A percentile compares a stretch with the other conserved stretches of the same genome.
phyloP scores from a whole-genome alignment of 441 rosid species.

The Croton laevigatus region DNA sequence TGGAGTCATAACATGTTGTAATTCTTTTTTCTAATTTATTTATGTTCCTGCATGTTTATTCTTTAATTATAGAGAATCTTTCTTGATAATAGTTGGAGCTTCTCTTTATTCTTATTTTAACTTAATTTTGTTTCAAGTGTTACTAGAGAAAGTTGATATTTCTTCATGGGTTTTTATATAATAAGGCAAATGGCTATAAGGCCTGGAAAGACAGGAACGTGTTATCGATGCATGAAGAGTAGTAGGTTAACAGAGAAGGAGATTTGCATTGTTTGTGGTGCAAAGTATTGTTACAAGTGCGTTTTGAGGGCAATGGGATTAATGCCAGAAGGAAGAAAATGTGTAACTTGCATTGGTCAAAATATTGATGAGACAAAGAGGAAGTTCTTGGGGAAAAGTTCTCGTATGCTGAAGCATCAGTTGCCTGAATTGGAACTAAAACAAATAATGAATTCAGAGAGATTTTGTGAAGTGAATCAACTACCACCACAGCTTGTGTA shows the following conservation, averaged over 20 bases:
- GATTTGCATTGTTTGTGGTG: slow-evolving; percentile 86
- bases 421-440: slow-evolving; percentile 59
- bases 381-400: slow-evolving; percentile 64
- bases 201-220: slow-evolving; percentile 75
- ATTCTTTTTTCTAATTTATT: background rate
- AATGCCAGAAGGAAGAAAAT: slow-evolving; percentile 98
- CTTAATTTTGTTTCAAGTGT: slow-evolving; percentile 14
- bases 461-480: slow-evolving; percentile 71
- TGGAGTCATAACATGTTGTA: background rate
- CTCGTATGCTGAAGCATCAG: slow-evolving; percentile 66
- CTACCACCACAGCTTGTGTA: slow-evolving; percentile 73
- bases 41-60: background rate
- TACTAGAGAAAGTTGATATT: slow-evolving; percentile 7
- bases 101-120: background rate
- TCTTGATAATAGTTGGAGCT: background rate
- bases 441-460: slow-evolving; percentile 73
- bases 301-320: slow-evolving; percentile 95
- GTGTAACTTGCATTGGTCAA: slow-evolving; percentile 73
- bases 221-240: slow-evolving; percentile 83
- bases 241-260: slow-evolving; percentile 76
- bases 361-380: slow-evolving; percentile 74
- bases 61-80: background rate
- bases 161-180: slow-evolving; percentile 11
- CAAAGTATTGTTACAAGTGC: slow-evolving; percentile 75
- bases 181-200: slow-evolving; percentile 34